Evolutionary conservation across 352 stramenopile species (phyloP).

Genomic region (Paralagenidium karlingii): DNA sequence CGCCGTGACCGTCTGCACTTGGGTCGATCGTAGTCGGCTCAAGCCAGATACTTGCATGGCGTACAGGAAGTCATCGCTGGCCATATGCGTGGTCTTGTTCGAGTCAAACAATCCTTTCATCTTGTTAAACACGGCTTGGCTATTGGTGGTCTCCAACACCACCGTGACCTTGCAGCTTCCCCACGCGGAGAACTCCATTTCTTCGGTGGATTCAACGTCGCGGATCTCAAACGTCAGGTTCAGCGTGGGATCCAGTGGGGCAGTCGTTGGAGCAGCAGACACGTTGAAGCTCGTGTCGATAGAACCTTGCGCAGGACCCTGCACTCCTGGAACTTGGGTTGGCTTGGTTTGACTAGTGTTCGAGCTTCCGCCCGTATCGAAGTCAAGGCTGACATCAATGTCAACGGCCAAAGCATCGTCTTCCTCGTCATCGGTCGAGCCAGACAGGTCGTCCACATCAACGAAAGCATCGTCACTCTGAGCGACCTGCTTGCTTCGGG

Average conservation of each 20-base stretch:
- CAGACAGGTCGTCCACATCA: too few relatives aligned
- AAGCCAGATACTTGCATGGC: conserved; percentile 15
- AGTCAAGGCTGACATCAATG: too few relatives aligned
- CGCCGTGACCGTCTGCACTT: conserved; percentile 18
- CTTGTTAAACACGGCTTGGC: not conserved
- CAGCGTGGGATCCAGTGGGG: not conserved
- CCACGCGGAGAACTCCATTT: conserved; percentile 20
- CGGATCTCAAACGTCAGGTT: conserved; percentile 19
- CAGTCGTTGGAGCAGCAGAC: not conserved
- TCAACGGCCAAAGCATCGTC: too few relatives aligned
- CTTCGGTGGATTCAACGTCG: conserved; percentile 12
- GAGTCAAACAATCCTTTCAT: conserved; percentile 1
- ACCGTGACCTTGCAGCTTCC: conserved; percentile 17
- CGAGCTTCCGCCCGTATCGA: too few relatives aligned
- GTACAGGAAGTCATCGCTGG: conserved; percentile 10
- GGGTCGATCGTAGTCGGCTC: conserved; percentile 16
- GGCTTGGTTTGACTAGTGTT: too few relatives aligned
- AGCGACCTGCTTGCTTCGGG: too few relatives aligned
- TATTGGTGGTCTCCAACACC: conserved; percentile 17
- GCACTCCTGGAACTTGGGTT: too few relatives aligned
- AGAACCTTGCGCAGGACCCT: too few relatives aligned
- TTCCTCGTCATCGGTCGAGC: too few relatives aligned
- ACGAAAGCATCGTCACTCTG: too few relatives aligned
- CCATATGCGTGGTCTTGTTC: too few relatives aligned
- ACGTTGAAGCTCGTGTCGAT: not conserved